These are phyloP conservation scores for Pulveroboletus sp. DNA, from an alignment of 768 basidiomycete species.

Conservation along the genomic window DNA sequence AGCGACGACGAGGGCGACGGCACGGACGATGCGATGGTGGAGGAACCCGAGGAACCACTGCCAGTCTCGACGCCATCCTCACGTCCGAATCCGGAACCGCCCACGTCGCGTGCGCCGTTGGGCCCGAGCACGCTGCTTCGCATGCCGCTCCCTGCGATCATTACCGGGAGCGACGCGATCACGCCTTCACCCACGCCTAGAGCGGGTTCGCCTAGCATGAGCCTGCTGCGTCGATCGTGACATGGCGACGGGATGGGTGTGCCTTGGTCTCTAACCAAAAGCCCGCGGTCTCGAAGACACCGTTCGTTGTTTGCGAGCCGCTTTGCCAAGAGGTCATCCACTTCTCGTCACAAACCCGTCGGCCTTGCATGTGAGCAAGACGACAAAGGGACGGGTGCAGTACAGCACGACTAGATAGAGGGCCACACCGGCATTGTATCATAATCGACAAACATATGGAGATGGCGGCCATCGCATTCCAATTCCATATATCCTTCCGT, in stretches of 20 bases:
- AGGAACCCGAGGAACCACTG: conserved; percentile 36
- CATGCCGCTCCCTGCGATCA: conserved; percentile 36
- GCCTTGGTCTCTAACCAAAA: too few species aligned
- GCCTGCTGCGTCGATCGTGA: conserved; percentile 9
- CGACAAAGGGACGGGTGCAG: too few species aligned
- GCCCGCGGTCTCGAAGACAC: too few species aligned
- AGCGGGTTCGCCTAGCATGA: conserved; percentile 14
- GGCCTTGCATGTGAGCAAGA: too few species aligned
- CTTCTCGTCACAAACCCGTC: too few species aligned
- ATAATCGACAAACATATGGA: too few species aligned
- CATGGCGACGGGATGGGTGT: not conserved
- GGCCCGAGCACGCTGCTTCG: conserved; percentile 38
- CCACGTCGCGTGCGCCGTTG: conserved; percentile 41
- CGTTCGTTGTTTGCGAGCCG: too few species aligned
- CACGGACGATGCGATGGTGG: conserved; percentile 3
- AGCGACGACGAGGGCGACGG: conserved; percentile 1
- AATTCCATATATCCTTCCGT: too few species aligned
- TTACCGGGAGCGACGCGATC: conserved; percentile 41
- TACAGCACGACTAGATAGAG: too few species aligned
- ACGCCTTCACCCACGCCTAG: conserved; percentile 43
- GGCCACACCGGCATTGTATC: too few species aligned
- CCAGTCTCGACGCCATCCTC: conserved; percentile 42
- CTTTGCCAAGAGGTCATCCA: too few species aligned
- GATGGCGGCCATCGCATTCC: too few species aligned
- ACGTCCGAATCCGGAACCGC: conserved; percentile 58